Evolutionary conservation across 106 monocot genomes (phyloP).

Genomic region (Amphibolis antarctica): DNA sequence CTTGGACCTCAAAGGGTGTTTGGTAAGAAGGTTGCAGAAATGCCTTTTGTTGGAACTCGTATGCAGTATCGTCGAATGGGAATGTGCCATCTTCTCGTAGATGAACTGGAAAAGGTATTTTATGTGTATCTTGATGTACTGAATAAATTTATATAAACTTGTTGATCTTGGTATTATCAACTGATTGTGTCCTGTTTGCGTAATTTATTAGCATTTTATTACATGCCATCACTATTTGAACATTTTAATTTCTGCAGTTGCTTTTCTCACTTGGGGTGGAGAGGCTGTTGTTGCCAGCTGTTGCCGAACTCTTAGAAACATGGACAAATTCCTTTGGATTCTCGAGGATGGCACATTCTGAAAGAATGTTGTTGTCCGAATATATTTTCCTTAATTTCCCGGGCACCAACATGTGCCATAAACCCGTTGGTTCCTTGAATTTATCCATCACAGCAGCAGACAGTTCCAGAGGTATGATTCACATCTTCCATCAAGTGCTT

Average conservation of each 20-base stretch:
- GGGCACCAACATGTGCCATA: constrained; percentile 45
- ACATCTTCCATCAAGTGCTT: background rate
- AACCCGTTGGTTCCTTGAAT: constrained; percentile 9
- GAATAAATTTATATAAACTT: background rate
- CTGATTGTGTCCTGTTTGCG: background rate
- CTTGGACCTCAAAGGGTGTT: constrained; percentile 25
- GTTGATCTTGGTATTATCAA: background rate
- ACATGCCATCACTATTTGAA: background rate
- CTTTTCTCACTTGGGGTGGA: constrained; percentile 45
- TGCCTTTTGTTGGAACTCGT: constrained; percentile 55
- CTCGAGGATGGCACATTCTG: constrained; percentile 25
- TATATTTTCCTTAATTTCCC: constrained; percentile 38
- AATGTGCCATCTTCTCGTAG: constrained; percentile 53
- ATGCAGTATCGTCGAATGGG: constrained; percentile 31
- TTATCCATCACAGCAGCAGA: background rate
- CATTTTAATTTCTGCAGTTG: constrained; percentile 22
- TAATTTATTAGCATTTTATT: background rate
- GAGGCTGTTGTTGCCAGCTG: constrained; percentile 47
- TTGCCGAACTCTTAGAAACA: constrained; percentile 39
- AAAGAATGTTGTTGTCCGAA: constrained; percentile 21
- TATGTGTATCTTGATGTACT: background rate
- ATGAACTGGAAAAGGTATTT: constrained; percentile 56
- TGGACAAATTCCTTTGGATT: constrained; percentile 56
- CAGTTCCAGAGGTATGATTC: constrained; percentile 20
- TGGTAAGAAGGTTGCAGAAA: constrained; percentile 59